Evolutionary conservation across 768 basidiomycete genomes (phyloP).

Genomic region (Hydnomerulius pinastri): DNA sequence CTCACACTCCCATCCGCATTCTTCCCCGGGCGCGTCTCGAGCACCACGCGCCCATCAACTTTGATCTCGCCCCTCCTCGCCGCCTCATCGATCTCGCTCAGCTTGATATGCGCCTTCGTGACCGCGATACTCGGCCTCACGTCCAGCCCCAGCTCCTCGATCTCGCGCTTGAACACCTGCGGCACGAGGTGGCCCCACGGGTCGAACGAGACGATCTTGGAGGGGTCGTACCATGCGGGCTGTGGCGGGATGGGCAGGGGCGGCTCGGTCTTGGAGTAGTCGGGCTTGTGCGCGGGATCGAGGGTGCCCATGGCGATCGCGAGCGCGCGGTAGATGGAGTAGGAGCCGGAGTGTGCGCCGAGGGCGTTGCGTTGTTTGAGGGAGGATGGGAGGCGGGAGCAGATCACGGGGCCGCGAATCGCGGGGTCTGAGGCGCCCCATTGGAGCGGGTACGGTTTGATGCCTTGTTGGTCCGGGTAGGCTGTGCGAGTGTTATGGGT

Average conservation of each 20-base stretch:
- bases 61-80: slow-evolving; percentile 68
- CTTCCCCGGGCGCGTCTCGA: slow-evolving; percentile 61
- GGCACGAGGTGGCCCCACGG: slow-evolving; percentile 92
- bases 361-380: slow-evolving; percentile 93
- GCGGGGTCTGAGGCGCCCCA: slow-evolving; percentile 77
- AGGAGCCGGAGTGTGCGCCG: slow-evolving; percentile 91
- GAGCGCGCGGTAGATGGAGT: slow-evolving; percentile 92
- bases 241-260: slow-evolving; percentile 78
- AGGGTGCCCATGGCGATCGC: slow-evolving; percentile 89
- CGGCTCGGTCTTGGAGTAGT: slow-evolving; percentile 82
- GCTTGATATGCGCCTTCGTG: slow-evolving; percentile 92
- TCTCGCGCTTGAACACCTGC: slow-evolving; percentile 61
- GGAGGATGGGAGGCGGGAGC: slow-evolving; percentile 78
- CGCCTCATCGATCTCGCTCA: slow-evolving; percentile 88
- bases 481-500: slow-evolving; percentile 37
- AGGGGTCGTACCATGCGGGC: slow-evolving; percentile 72
- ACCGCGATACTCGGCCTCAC: slow-evolving; percentile 91
- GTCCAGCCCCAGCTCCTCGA: slow-evolving; percentile 71
- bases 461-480: slow-evolving; percentile 93
- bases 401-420: slow-evolving; percentile 84
- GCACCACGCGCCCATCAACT: slow-evolving; percentile 83
- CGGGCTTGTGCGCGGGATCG: slow-evolving; percentile 76
- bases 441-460: slow-evolving; percentile 71
- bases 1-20: slow-evolving; percentile 66
- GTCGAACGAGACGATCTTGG: slow-evolving; percentile 90